Evolutionary conservation across 2,329 filamentous ascomycete genomes (phyloP), one percentile per base, ranked within the genome.

Genomic region (Talaromyces sp.): DNA sequence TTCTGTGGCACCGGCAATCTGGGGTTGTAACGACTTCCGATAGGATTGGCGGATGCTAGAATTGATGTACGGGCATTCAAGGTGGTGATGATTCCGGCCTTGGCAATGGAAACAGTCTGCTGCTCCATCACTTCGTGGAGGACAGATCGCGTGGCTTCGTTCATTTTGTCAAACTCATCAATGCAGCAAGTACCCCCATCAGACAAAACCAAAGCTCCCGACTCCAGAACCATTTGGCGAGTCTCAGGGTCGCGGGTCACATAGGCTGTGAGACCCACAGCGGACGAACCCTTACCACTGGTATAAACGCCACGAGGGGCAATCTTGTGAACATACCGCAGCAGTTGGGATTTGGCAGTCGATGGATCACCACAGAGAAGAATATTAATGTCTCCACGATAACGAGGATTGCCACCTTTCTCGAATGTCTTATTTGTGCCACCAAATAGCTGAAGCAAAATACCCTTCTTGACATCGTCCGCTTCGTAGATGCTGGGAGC

Each of bases 401-500:
- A 99, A 65, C 89, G 92, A 6, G 94, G 94, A 67, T 90, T 96
- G 52, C 92, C 94, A 51, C 94, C 94, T 74, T 97, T 97, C 54
- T 96, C 85, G 72, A 99, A 99, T 1, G 90, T 90, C 77, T 99
- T 99, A 80, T 99, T 99, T 30, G 94, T 96, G 51, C 94, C 94
- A 33, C 94, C 93, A 70, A 99, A 99, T 36, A 99, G 84, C 68
- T 99, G 94, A 3, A 99, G 85, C 10, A 99, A 80, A 56, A 99
- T 97, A 10, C 94, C 94, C 76, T 99, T 99, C 81, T 99, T 99
- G 43, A 97, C 91, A 66, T 99, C 94, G 63, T 99, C 94, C 86
- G 96, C 89, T 74, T 99, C 94, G 76, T 95, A 97, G 66, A 99
- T 88, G 54, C 92, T 97, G 13, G 94, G 94, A 2, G 94, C 94